A percentile compares a stretch with the other conserved stretches of the same genome.
phyloP scores from a whole-genome alignment of 352 stramenopile genomes.

The Globisporangium sylvaticum region DNA sequence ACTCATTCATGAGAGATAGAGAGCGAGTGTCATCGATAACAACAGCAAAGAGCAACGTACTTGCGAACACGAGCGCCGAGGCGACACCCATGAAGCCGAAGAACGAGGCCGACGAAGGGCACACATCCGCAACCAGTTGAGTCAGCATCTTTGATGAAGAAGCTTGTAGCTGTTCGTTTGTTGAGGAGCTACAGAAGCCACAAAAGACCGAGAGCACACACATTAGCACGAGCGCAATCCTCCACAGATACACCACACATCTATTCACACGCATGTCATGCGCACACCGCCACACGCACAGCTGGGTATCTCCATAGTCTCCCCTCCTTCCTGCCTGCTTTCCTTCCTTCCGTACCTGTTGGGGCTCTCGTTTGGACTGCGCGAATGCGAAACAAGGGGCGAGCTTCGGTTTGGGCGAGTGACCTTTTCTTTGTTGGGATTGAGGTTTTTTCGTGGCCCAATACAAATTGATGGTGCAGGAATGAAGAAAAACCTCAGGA shows the following conservation, averaged over 20 bases:
- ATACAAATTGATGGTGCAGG: background rate
- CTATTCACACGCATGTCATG: background rate
- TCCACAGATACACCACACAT: background rate
- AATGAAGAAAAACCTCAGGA: background rate
- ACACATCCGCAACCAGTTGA: conserved; percentile 90
- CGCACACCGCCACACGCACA: background rate
- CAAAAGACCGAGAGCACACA: background rate
- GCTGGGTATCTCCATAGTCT: background rate
- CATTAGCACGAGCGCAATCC: background rate
- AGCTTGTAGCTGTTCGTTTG: background rate
- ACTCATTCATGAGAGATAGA: background rate
- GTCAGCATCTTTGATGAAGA: conserved; percentile 30
- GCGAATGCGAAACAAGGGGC: background rate
- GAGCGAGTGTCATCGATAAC: background rate
- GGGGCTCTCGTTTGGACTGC: background rate
- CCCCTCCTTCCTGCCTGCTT: background rate
- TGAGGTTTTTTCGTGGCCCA: background rate
- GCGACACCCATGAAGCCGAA: conserved; percentile 99
- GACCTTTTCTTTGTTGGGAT: background rate
- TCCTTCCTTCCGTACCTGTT: background rate
- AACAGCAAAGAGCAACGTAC: conserved; percentile 45
- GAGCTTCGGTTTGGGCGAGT: background rate
- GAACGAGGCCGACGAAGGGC: conserved; percentile 97
- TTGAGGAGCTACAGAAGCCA: background rate
- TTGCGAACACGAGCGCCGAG: conserved; percentile 91